Percentiles rank a stretch among this genome's conserved stretches.
Evolutionary conservation across 768 basidiomycete species (phyloP).

Genomic region (Dictyophora rubrovolvata): DNA sequence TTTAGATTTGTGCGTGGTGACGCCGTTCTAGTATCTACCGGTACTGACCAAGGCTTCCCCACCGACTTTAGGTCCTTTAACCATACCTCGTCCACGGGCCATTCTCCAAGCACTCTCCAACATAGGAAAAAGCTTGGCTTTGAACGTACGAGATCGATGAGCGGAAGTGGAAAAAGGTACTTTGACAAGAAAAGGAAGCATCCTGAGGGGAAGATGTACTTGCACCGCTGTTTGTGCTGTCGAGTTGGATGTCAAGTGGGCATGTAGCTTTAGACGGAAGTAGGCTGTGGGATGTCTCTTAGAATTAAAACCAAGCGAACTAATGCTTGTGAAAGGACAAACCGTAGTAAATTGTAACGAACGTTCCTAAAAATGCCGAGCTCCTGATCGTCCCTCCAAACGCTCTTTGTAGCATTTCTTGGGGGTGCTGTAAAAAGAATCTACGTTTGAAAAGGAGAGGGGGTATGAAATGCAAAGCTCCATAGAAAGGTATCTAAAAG

Average conservation of each 20-base stretch:
- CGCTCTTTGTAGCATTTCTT: conserved; percentile 53
- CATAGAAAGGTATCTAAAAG: conserved; percentile 42
- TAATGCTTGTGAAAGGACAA: conserved; percentile 18
- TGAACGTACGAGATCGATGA: conserved; percentile 50
- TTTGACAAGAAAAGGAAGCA: background rate
- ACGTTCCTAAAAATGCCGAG: conserved; percentile 77
- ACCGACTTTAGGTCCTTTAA: conserved; percentile 37
- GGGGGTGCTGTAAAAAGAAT: conserved; percentile 55
- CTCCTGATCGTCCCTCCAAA: conserved; percentile 68
- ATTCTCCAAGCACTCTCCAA: conserved; percentile 87
- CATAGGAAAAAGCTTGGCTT: conserved; percentile 65
- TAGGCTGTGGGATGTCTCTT: conserved; percentile 28
- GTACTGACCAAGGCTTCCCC: conserved; percentile 54
- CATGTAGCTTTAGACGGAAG: conserved; percentile 58
- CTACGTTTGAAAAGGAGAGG: conserved; percentile 71
- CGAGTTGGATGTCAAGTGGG: conserved; percentile 29
- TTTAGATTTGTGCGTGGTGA: background rate
- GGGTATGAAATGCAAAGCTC: conserved; percentile 84
- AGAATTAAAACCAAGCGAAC: background rate
- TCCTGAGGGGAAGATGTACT: too few species aligned
- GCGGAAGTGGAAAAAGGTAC: conserved; percentile 30
- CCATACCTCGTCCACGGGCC: conserved; percentile 63
- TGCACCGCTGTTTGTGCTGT: conserved; percentile 20
- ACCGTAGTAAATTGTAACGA: conserved; percentile 79
- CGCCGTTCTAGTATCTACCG: too few species aligned